Percentiles rank a stretch among this genome's conserved stretches.
Conservation (phyloP, 192 early-diverging fungal genomes). For the Geosiphon pyriformis region DNA sequence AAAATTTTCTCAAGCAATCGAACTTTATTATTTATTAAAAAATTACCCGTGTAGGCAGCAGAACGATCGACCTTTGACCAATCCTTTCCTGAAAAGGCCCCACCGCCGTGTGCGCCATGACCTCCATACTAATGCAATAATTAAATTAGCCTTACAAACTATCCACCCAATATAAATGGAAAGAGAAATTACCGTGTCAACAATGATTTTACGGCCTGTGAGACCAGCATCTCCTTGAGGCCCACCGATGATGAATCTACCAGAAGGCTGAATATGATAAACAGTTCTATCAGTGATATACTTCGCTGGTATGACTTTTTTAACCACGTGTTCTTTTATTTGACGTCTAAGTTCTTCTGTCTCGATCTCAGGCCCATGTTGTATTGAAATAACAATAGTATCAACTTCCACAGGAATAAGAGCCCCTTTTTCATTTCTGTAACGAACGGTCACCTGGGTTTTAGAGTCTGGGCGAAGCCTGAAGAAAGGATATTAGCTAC, state of each 20-base stretch:
- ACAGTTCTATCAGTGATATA: conserved; percentile 82
- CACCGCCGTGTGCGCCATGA: conserved; percentile 89
- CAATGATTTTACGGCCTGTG: conserved; percentile 83
- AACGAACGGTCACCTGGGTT: conserved; percentile 99
- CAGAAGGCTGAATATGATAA: conserved; percentile 98
- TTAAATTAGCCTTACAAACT: neutral
- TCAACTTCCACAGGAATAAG: conserved; percentile 93
- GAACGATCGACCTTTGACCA: conserved; percentile 99
- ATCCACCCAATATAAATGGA: neutral
- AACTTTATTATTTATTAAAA: too few relatives aligned
- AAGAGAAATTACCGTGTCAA: conserved; percentile 45
- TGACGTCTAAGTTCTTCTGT: conserved; percentile 79
- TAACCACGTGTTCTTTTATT: conserved; percentile 90
- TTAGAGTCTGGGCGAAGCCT: conserved; percentile 94
- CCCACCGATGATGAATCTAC: conserved; percentile 98
- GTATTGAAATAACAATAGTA: conserved; percentile 95
- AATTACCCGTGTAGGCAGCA: conserved; percentile 81
- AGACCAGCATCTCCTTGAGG: conserved; percentile 99
- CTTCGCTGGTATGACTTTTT: conserved; percentile 87
- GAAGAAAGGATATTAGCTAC: too few relatives aligned
- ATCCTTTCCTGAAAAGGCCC: conserved; percentile 99
- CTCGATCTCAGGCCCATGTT: conserved; percentile 88
- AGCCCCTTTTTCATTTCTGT: conserved; percentile 92
- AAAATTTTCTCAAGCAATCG: too few relatives aligned
- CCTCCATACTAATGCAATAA: conserved; percentile 63